phyloP scores from a whole-genome alignment of 306 rosid genomes.

The Spatholobus suberectus region DNA sequence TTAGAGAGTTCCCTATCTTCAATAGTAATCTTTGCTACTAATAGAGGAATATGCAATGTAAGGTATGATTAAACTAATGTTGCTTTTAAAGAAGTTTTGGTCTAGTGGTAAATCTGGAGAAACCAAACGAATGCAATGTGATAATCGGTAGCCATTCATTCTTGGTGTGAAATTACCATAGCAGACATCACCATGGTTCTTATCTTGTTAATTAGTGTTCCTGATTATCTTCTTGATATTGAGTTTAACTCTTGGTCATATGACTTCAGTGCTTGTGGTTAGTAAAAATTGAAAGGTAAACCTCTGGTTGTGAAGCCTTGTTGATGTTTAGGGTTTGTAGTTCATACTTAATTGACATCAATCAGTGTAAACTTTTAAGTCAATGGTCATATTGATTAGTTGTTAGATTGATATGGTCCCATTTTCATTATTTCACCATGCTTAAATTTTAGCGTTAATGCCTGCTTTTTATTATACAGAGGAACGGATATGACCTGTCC shows the following conservation, averaged over 20 bases:
- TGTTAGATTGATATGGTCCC: slow-evolving; percentile 13
- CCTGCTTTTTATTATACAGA: slow-evolving; percentile 52
- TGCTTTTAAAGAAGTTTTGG: background rate
- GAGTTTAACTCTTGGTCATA: slow-evolving; percentile 4
- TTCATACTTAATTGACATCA: background rate
- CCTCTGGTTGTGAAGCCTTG: background rate
- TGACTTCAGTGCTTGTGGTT: no score
- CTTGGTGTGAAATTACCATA: background rate
- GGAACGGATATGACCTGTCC: slow-evolving; percentile 97
- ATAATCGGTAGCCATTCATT: slow-evolving; percentile 19
- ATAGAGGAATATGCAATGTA: slow-evolving; percentile 96
- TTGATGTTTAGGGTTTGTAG: background rate
- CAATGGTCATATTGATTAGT: slow-evolving; percentile 6
- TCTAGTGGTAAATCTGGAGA: background rate
- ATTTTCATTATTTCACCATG: slow-evolving; percentile 8
- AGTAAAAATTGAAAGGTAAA: no score
- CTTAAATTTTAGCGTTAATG: slow-evolving; percentile 34
- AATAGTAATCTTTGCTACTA: slow-evolving; percentile 95
- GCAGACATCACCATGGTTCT: background rate
- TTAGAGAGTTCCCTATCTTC: slow-evolving; percentile 97
- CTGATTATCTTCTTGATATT: background rate
- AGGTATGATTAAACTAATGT: slow-evolving; percentile 62
- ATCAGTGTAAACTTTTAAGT: background rate
- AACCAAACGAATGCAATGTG: no score
- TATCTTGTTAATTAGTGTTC: background rate